Evolutionary conservation across 192 early-diverging fungal genomes (phyloP), one percentile per base, ranked within the genome.

Genomic region (Chytriomyces sp.): DNA sequence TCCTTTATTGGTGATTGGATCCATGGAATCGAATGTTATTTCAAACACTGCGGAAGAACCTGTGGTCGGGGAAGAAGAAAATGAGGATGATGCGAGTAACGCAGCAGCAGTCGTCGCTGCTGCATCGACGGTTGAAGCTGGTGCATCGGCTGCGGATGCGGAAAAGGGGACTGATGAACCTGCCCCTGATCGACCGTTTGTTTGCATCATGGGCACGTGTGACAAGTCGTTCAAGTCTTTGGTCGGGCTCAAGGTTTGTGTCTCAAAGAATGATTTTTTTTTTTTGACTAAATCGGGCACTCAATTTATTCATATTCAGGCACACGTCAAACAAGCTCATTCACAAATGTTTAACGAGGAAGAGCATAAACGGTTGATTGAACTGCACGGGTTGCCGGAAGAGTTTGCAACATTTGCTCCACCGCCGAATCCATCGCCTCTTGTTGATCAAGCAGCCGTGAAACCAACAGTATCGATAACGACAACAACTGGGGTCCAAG

Each of bases 191-290:
- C 35, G 35, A 35, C 35, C 35, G 59, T 77, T 72, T 77, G 35
- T 84, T 50, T 97, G 96, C 80, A 88, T 91, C 11, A 90, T 93
- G 75, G 86, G 88, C 35, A 91, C 92, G 46, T 98, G 96, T 87
- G 93, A 91, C 75, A 96, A 96, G 81, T 84, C 90, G 57, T 98
- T 96, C 90, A 97, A 97, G 89, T 97, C 95, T 83, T 81, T 95
- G 67, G 96, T 96, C 76, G 96, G 96, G 23, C 87, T 96, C 72
- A 96, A 96, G 61, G 71, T 73, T 47, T 2, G 71, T 62, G 6
- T 67, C 46, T 5, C 24, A 46, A 18, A 18, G 7, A 50, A 9
- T 35, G 35, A 3, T 8, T 59, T 18, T 71, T 71, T 71, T 71
- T 10, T 71, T 9, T 23, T 73, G 9, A 18, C 7, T 53, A 13